Percentiles rank a stretch among this genome's conserved stretches.
These are phyloP conservation scores for Phytopythium sindhum DNA, from an alignment of 352 stramenopile genomes.

Conservation along the genomic window DNA sequence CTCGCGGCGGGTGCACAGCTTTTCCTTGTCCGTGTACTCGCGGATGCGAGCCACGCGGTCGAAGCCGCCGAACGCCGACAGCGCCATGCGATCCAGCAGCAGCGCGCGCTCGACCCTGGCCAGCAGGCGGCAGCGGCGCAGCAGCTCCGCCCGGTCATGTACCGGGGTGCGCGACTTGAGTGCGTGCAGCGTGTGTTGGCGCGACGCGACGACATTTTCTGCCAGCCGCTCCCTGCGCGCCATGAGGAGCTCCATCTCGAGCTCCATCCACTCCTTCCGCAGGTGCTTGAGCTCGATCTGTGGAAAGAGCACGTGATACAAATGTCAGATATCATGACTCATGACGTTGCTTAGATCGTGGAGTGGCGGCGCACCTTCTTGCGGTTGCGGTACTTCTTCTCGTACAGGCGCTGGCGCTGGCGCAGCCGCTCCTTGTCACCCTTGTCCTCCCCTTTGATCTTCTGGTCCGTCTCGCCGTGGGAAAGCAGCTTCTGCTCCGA, in stretches of 20 bases:
- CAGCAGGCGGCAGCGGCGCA: slow-evolving; percentile 15
- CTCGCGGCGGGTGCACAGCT: slow-evolving; percentile 25
- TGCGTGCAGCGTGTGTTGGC: background rate
- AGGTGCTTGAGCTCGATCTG: slow-evolving; percentile 31
- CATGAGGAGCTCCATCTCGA: slow-evolving; percentile 26
- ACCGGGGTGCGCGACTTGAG: background rate
- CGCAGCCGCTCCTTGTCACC: slow-evolving; percentile 30
- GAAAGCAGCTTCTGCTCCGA: background rate
- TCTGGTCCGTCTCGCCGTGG: no score
- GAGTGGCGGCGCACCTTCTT: no score
- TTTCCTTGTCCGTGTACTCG: slow-evolving; percentile 34
- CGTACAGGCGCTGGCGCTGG: slow-evolving; percentile 33
- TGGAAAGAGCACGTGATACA: no score
- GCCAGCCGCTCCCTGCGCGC: background rate
- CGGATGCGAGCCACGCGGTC: slow-evolving; percentile 29
- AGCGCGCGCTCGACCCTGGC: slow-evolving; percentile 25
- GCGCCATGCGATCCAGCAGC: slow-evolving; percentile 17
- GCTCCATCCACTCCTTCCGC: slow-evolving; percentile 23
- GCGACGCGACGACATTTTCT: background rate
- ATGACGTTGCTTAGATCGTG: no score
- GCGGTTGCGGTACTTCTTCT: slow-evolving; percentile 37
- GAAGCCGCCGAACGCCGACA: slow-evolving; percentile 20
- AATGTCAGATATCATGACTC: no score
- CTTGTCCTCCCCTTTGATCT: slow-evolving; percentile 1
- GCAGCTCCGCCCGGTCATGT: slow-evolving; percentile 15